Evolutionary conservation across 164 flowering plant genomes (phyloP).

Genomic region (Berberis vulgaris): DNA sequence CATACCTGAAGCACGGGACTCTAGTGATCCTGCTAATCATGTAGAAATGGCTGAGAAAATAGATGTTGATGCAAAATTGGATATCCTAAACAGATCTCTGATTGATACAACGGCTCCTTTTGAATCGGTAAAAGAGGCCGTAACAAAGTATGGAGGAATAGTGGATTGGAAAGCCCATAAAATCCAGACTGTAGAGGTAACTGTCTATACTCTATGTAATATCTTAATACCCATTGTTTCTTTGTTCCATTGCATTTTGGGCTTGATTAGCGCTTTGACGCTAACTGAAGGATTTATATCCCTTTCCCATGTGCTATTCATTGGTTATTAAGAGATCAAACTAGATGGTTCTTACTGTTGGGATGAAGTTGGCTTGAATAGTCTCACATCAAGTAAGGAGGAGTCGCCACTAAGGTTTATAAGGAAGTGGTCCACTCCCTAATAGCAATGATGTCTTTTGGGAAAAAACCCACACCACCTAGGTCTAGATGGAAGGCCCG

Average conservation of each 20-base stretch:
- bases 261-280: no score
- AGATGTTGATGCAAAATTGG: slow-evolving; percentile 14
- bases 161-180: slow-evolving; percentile 94
- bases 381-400: no score
- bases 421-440: no score
- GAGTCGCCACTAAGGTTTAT: no score
- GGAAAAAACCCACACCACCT: no score
- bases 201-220: background rate
- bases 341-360: no score
- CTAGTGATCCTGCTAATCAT: slow-evolving; percentile 10
- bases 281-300: no score
- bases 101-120: slow-evolving; percentile 87
- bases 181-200: slow-evolving; percentile 71
- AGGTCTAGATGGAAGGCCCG: no score
- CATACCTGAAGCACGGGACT: slow-evolving; percentile 11
- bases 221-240: background rate
- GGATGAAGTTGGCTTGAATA: no score
- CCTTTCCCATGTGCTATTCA: no score
- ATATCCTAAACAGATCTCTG: slow-evolving; percentile 20
- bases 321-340: no score
- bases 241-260: background rate
- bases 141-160: slow-evolving; percentile 87
- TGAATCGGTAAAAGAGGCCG: slow-evolving; percentile 90
- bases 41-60: slow-evolving; percentile 16
- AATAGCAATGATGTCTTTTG: no score